These are phyloP conservation scores for Papiliotrema terrestris DNA, from an alignment of 1,284 basidiomycete species.

Conservation along the genomic window DNA sequence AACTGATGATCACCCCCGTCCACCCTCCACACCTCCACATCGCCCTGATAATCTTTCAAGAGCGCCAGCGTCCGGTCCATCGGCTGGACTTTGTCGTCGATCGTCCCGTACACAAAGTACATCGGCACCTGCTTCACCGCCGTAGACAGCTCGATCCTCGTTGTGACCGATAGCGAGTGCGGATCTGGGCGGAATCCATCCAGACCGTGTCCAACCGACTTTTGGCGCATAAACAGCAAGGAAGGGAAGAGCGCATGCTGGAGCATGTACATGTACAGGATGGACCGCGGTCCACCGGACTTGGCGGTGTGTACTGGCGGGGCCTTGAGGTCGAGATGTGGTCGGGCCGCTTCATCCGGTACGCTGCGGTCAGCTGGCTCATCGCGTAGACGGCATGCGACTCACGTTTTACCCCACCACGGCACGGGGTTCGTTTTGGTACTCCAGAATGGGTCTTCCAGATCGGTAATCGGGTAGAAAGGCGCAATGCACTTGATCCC, in stretches of 20 bases:
- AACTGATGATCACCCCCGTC: constrained; percentile 38
- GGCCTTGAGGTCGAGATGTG: constrained; percentile 39
- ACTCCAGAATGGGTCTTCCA: constrained; percentile 42
- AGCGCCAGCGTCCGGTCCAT: constrained; percentile 33
- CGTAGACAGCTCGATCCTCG: constrained; percentile 21
- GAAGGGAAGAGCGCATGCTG: constrained; percentile 44
- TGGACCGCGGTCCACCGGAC: constrained; percentile 40
- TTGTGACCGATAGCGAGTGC: constrained; percentile 31
- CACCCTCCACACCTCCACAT: constrained; percentile 27
- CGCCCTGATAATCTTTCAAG: constrained; percentile 17
- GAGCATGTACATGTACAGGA: constrained; percentile 47
- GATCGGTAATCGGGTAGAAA: constrained; percentile 46
- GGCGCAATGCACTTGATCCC: constrained; percentile 40
- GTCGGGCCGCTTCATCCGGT: constrained; percentile 35
- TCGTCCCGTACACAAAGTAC: constrained; percentile 35
- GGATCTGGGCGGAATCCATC: constrained; percentile 38
- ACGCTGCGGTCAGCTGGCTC: constrained; percentile 13
- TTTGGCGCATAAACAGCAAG: constrained; percentile 40
- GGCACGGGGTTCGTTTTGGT: constrained; percentile 45
- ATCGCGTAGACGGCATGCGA: background rate
- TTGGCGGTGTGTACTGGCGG: constrained; percentile 32
- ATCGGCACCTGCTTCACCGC: constrained; percentile 18
- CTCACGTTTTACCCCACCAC: constrained; percentile 34
- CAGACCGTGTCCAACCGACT: constrained; percentile 30
- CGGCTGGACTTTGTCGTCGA: constrained; percentile 41